A percentile compares a stretch with the other conserved stretches of the same genome.
Evolutionary conservation across 768 basidiomycete genomes (phyloP).

Genomic region (Psilocybe subaeruginosa): DNA sequence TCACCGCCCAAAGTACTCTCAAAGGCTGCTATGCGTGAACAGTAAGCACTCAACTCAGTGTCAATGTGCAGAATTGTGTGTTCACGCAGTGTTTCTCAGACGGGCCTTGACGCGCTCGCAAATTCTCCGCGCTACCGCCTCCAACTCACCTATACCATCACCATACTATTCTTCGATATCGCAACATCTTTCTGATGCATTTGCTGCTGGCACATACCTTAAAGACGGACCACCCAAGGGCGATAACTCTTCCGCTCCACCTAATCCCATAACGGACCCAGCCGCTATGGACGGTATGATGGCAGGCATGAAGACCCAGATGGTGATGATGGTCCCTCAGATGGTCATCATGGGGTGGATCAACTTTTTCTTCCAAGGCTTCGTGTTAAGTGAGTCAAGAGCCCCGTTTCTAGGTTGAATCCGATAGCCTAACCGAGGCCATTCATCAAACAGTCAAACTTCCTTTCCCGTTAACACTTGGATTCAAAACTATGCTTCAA

Average conservation of each 20-base stretch:
- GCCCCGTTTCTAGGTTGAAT: not conserved
- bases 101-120: slow-evolving; percentile 82
- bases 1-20: slow-evolving; percentile 81
- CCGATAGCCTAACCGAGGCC: not conserved
- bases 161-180: slow-evolving; percentile 76
- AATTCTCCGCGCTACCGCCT: slow-evolving; percentile 79
- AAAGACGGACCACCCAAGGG: slow-evolving; percentile 79
- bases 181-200: slow-evolving; percentile 71
- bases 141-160: slow-evolving; percentile 81
- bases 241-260: slow-evolving; percentile 58
- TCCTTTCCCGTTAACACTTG: slow-evolving; percentile 94
- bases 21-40: slow-evolving; percentile 84
- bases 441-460: slow-evolving; percentile 70
- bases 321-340: slow-evolving; percentile 98
- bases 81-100: slow-evolving; percentile 35
- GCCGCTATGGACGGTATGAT: slow-evolving; percentile 98
- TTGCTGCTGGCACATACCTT: slow-evolving; percentile 77
- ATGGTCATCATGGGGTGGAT: slow-evolving; percentile 99
- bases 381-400: slow-evolving; percentile 84
- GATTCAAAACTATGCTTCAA: slow-evolving; percentile 98
- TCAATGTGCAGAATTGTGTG: slow-evolving; percentile 2
- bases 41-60: slow-evolving; percentile 57
- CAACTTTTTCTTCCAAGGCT: slow-evolving; percentile 99
- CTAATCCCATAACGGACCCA: slow-evolving; percentile 89
- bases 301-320: slow-evolving; percentile 98